Evolutionary conservation across 805 yeast genomes (phyloP).

Genomic region (Scheffersomyces coipomensis): DNA sequence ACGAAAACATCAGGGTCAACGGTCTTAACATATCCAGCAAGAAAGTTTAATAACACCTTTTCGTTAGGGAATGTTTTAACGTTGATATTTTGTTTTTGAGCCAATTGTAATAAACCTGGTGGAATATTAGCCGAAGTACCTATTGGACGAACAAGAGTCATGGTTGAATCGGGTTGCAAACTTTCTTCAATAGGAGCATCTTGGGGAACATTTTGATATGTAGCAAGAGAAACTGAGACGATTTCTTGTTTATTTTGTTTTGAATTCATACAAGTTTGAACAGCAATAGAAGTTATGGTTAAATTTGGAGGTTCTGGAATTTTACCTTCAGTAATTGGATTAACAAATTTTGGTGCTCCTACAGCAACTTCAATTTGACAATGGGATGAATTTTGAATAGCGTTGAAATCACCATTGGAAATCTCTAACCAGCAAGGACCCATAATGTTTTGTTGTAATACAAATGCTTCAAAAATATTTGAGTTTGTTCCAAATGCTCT

Average conservation of each 20-base stretch:
- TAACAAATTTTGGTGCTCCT: slow-evolving; percentile 44
- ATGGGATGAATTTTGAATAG: slow-evolving; percentile 67
- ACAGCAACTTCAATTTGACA: slow-evolving; percentile 76
- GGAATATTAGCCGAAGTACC: slow-evolving; percentile 67
- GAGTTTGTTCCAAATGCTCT: slow-evolving; percentile 79
- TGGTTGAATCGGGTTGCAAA: slow-evolving; percentile 54
- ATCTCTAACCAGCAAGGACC: slow-evolving; percentile 97
- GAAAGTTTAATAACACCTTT: slow-evolving; percentile 66
- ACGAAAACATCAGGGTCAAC: slow-evolving; percentile 90
- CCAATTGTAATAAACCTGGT: slow-evolving; percentile 65
- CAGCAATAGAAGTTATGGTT: slow-evolving; percentile 69
- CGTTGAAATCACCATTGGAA: slow-evolving; percentile 56
- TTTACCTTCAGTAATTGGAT: slow-evolving; percentile 35
- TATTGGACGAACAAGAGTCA: slow-evolving; percentile 80
- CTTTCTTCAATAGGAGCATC: slow-evolving; percentile 72
- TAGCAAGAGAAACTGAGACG: slow-evolving; percentile 75
- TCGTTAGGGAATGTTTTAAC: slow-evolving; percentile 70
- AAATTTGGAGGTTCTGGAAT: slow-evolving; percentile 59
- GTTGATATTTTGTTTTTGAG: slow-evolving; percentile 50
- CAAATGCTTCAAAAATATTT: slow-evolving; percentile 80
- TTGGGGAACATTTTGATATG: slow-evolving; percentile 66
- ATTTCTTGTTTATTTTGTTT: slow-evolving; percentile 80
- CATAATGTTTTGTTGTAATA: slow-evolving; percentile 79
- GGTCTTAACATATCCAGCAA: slow-evolving; percentile 65
- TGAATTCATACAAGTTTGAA: slow-evolving; percentile 79